These are phyloP conservation scores for Kluyveromyces aestuarii DNA, from an alignment of 805 yeast genomes.

Conservation along the genomic window DNA sequence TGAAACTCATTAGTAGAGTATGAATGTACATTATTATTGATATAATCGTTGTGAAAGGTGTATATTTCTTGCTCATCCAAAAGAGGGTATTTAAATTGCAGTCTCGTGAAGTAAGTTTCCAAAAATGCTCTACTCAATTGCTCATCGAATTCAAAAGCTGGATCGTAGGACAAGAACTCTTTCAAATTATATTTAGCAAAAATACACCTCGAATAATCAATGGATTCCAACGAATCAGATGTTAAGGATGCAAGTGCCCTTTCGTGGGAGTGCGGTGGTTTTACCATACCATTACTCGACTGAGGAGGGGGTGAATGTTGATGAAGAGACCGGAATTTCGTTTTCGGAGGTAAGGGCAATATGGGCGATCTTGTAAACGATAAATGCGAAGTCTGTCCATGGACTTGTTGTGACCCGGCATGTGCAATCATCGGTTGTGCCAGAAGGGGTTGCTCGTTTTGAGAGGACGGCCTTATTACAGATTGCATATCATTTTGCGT, in stretches of 20 bases:
- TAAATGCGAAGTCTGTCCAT: background rate
- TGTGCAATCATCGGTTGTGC: too few species aligned
- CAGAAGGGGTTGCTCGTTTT: background rate
- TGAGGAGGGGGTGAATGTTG: constrained; percentile 1
- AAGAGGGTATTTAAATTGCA: constrained; percentile 50
- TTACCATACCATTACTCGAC: background rate
- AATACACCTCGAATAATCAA: constrained; percentile 33
- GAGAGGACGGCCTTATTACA: background rate
- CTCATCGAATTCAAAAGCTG: constrained; percentile 44
- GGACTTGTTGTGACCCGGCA: background rate
- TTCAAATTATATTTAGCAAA: constrained; percentile 39
- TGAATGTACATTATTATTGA: constrained; percentile 32
- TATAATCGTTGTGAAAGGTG: constrained; percentile 41
- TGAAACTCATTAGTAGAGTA: constrained; percentile 33
- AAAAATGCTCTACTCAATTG: constrained; percentile 40
- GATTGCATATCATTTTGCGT: background rate
- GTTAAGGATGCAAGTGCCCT: constrained; percentile 13
- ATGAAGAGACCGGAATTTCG: constrained; percentile 7
- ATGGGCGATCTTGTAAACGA: constrained; percentile 2
- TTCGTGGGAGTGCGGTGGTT: constrained; percentile 2
- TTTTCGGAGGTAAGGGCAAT: constrained; percentile 4
- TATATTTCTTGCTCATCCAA: constrained; percentile 44
- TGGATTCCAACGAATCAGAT: constrained; percentile 29
- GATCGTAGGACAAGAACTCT: constrained; percentile 39
- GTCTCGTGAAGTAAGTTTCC: constrained; percentile 45